Base-by-base conservation (phyloP, 2,329 filamentous ascomycete genomes). In the Blumeria graminis region DNA sequence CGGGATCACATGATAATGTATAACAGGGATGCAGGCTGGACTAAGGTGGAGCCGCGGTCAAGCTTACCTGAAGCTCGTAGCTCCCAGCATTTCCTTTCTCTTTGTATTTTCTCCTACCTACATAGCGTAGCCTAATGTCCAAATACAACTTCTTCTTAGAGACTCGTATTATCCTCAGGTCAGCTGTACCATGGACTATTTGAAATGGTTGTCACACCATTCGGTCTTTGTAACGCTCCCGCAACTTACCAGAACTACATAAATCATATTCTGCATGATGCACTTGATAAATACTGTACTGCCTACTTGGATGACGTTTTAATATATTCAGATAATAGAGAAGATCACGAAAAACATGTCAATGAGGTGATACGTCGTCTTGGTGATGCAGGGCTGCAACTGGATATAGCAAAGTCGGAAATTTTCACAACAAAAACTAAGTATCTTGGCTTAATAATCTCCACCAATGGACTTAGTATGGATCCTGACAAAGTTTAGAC, bases 251-350 rank as follows among this genome's bases (percentile, higher is more conserved):
- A 58, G 38, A 6, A n/a, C 11, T 56, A 56, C 43, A 57, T 57
- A 13, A 57, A 57, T 28, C 18, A 57, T 43, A 43, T 53, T 7
- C 33, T 55, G 5, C 32, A 36, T 28, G 32, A 55, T 34, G 46
- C 39, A 10, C 43, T 58, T 13, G 14, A 58, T 41, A 8, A 39
- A 16, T 55, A 48, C 50, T 55, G 34, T 18, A 51, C 46, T 3
- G 43, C 28, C 9, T 58, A 58, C 28, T 53, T 58, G 10, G n/a
- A 57, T 53, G 35, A 57, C 33, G 56, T 58, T 18, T 51, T 55
- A 14, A 58, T 58, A 13, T 57, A n/a, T 16, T 58, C n/a, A 13
- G 18, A 57, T 11, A 53, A 41, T 14, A 14, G 10, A 6, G 13
- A 34, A 22, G 34, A 56, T 3, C 43, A 58, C 51, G 11, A 10